Evolutionary conservation across 2,329 filamentous ascomycete species (phyloP).

Genomic region (Ascochyta rabiei): DNA sequence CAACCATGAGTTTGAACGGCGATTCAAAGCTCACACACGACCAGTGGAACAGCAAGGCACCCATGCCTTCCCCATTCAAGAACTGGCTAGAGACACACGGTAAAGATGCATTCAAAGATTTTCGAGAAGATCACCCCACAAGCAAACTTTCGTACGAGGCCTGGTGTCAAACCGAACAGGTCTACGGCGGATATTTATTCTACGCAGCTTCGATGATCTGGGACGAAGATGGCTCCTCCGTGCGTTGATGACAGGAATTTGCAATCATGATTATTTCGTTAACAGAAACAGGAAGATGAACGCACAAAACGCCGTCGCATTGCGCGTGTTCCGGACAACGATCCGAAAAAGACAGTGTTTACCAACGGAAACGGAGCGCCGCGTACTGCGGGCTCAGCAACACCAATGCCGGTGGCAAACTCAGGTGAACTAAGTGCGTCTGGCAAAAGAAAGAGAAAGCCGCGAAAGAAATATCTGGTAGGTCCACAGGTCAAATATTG

Average conservation of each 20-base stretch:
- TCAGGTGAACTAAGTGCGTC: slow-evolving; percentile 29
- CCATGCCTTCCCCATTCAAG: slow-evolving; percentile 7
- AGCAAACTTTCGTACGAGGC: slow-evolving; percentile 38
- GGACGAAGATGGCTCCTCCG: slow-evolving; percentile 37
- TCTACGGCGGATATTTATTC: slow-evolving; percentile 39
- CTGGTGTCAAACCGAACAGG: slow-evolving; percentile 37
- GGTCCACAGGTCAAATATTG: background rate
- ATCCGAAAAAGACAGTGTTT: slow-evolving; percentile 34
- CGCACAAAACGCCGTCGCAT: slow-evolving; percentile 22
- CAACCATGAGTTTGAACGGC: slow-evolving; percentile 9
- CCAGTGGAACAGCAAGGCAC: background rate
- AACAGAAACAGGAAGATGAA: slow-evolving; percentile 37
- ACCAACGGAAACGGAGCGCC: slow-evolving; percentile 33
- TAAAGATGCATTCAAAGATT: slow-evolving; percentile 27
- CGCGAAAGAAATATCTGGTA: slow-evolving; percentile 39
- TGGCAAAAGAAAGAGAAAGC: slow-evolving; percentile 38
- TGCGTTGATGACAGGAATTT: slow-evolving; percentile 21
- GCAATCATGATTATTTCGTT: slow-evolving; percentile 14
- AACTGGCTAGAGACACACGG: slow-evolving; percentile 6
- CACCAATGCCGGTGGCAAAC: slow-evolving; percentile 21
- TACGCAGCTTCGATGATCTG: slow-evolving; percentile 38
- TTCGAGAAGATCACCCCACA: slow-evolving; percentile 29
- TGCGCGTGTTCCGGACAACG: slow-evolving; percentile 27
- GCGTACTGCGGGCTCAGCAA: slow-evolving; percentile 23
- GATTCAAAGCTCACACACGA: slow-evolving; percentile 2